Conservation (phyloP, 2,329 filamentous ascomycete genomes). For the Lojkania enalia region DNA sequence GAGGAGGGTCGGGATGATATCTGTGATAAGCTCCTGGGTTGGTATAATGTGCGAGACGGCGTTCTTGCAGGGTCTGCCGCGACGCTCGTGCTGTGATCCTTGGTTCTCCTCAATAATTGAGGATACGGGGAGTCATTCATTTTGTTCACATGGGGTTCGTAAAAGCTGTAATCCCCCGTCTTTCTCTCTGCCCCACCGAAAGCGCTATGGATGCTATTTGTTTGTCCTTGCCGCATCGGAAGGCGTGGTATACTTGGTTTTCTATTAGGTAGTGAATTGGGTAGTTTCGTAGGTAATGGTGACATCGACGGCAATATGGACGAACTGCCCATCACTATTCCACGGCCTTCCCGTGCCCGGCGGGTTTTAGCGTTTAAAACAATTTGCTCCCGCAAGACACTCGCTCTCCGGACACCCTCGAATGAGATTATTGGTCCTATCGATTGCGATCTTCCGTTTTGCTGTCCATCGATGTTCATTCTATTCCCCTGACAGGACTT, state of each 20-base stretch:
- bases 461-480: slow-evolving; percentile 1
- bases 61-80: too few relatives aligned
- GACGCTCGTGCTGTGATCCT: too few relatives aligned
- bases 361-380: slow-evolving; percentile 14
- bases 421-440: background rate
- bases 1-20: background rate
- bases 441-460: slow-evolving; percentile 15
- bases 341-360: slow-evolving; percentile 15
- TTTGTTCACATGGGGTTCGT: too few relatives aligned
- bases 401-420: slow-evolving; percentile 20
- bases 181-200: too few relatives aligned
- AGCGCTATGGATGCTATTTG: too few relatives aligned
- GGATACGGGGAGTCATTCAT: too few relatives aligned
- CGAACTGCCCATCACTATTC: slow-evolving; percentile 13
- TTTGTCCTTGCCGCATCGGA: too few relatives aligned
- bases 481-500: background rate
- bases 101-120: too few relatives aligned
- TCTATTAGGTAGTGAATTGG: too few relatives aligned
- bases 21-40: slow-evolving; percentile 2
- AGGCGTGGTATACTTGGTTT: too few relatives aligned
- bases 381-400: slow-evolving; percentile 20
- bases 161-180: too few relatives aligned
- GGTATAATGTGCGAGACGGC: too few relatives aligned
- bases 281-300: slow-evolving; percentile 5
- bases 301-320: slow-evolving; percentile 13